Conservation (phyloP, 805 yeast genomes). For the Pichia kluyveri region DNA sequence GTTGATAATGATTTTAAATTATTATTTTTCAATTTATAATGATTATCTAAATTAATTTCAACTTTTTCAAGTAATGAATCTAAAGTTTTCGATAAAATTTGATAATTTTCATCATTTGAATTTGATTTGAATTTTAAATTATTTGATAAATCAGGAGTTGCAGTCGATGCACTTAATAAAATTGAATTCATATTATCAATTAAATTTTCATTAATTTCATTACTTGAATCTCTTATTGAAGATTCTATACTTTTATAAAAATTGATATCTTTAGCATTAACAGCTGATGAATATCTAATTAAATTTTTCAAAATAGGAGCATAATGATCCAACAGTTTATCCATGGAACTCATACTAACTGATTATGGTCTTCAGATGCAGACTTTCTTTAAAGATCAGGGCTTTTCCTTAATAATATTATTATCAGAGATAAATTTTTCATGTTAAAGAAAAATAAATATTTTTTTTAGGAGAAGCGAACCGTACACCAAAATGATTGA, state of each 20-base stretch:
- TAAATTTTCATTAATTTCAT: conserved; percentile 22
- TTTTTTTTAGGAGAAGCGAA: not conserved
- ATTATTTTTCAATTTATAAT: conserved; percentile 17
- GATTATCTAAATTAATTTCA: conserved; percentile 56
- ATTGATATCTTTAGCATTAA: conserved; percentile 73
- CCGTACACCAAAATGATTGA: not conserved
- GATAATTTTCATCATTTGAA: conserved; percentile 47
- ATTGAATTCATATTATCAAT: conserved; percentile 32
- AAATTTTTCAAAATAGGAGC: conserved; percentile 45
- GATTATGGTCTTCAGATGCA: too few species aligned
- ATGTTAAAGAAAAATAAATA: not conserved
- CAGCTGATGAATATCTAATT: conserved; percentile 56
- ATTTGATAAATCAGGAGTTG: conserved; percentile 20
- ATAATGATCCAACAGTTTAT: conserved; percentile 18
- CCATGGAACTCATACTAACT: not conserved
- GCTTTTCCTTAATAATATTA: too few species aligned
- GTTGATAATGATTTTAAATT: not conserved
- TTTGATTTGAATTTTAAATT: conserved; percentile 19
- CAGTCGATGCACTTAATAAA: conserved; percentile 18
- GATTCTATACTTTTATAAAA: conserved; percentile 63
- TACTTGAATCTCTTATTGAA: conserved; percentile 31
- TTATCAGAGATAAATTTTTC: too few species aligned
- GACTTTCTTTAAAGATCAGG: too few species aligned
- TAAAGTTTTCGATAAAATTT: conserved; percentile 46
- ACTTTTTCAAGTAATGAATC: conserved; percentile 71